Base-by-base conservation (phyloP, 371 early-diverging fungal genomes). In the Rhizopus microsporus region DNA sequence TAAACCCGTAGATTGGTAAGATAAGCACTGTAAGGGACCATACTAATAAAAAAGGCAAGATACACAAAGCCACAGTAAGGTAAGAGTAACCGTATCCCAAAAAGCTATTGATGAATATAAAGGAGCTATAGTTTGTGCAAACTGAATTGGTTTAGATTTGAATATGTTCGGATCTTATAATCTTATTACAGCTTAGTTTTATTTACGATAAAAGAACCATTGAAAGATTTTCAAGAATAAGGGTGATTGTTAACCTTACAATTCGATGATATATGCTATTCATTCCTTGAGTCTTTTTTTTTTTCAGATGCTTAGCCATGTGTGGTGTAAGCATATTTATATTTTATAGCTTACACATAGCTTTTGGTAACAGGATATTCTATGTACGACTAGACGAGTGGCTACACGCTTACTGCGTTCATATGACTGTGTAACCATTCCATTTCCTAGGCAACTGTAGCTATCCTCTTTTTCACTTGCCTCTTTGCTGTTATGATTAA, bases 11-110 rank as follows among this genome's bases (percentile, higher is more conserved):
- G 23, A 23, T 23, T 23, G 23, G 23, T 23, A 23, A 23, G 23
- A 23, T 23, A 23, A 23, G 23, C 23, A 23, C 23, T 23, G 23
- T 23, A 23, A 23, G 23, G 23, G 23, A 23, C 23, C 23, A 23
- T 23, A 23, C 23, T 23, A 23, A 43, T 43, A 43, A n/a, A 43
- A 43, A 43, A 43, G 44, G 44, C 16, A 43, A 17, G 44, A 43
- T 43, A 42, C 42, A 42, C 42, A 42, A 42, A 42, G 42, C 42
- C 42, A 42, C 42, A 42, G 15, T 15, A 42, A 42, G 42, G 15
- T 15, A 10, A 42, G 42, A 42, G 42, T 42, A 42, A 42, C 42
- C 38, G 2, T 13, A 37, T 37, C 13, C 6, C 38, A 37, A 10
- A 37, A 7, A 7, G 7, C 13, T 37, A 10, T 37, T 10, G 7